Evolutionary conservation across 495 filamentous ascomycete species (phyloP), one percentile per base, ranked within the genome.

Genomic region (Hyaloscypha bicolor): DNA sequence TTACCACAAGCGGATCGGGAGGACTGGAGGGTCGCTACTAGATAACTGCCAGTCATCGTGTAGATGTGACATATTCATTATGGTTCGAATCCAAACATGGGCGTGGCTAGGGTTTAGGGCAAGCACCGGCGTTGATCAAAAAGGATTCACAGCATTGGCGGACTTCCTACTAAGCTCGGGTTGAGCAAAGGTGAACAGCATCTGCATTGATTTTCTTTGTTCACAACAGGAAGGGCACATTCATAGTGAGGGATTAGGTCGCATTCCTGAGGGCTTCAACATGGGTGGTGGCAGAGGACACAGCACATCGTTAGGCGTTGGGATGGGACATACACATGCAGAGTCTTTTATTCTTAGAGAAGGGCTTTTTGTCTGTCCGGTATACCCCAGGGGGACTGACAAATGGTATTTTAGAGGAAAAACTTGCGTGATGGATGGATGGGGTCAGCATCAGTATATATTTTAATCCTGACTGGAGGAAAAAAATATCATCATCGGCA

Each of bases 281-380:
- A 61, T 42, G 30, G 53, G 45, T 56, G 62, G 52, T 57, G 62
- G 62, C 52, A 58, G 63, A 22, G n/a, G 56, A 56, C 63, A 66
- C 55, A 55, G 57, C 58, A 62, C 63, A 59, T 55, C 63, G 63
- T 61, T 48, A 42, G 65, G 60, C 55, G 66, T 63, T 63, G 53
- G 60, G 25, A 58, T 63, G 16, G 53, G 55, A 32, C 60, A 68
- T 33, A 35, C 66, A 64, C 21, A 63, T 11, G n/a, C 39, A 68
- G 57, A 63, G 60, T 21, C 61, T 58, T 63, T 64, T 25, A 30
- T 37, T 60, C 48, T 62, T 53, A 62, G 62, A 67, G 65, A 67
- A 35, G 32, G 42, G 30, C 31, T 60, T 60, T 66, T 62, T 67
- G 29, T 55, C 35, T 25, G 51, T 57, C 52, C 31, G 45, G 51